Percentiles rank a stretch among this genome's conserved stretches.
phyloP scores from a whole-genome alignment of 371 early-diverging fungal genomes.

The Nematocida ausubeli region DNA sequence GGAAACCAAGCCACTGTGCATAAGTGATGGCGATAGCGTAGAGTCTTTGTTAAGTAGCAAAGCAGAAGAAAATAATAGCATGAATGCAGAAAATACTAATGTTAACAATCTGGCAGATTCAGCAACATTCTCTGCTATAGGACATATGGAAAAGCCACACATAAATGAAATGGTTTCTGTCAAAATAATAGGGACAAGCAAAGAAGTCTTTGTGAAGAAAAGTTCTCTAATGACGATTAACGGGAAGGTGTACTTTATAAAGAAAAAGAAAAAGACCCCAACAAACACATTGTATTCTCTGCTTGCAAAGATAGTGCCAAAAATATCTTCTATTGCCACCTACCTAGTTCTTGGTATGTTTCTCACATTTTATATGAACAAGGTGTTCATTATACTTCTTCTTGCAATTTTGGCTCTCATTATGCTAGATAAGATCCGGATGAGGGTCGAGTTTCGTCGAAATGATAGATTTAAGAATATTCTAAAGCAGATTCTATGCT shows the following conservation, averaged over 20 bases:
- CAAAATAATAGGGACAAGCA: neutral
- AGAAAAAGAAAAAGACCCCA: neutral
- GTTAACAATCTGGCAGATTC: no score
- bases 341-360: slow-evolving; percentile 9
- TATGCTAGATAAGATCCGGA: slow-evolving; percentile 14
- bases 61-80: neutral
- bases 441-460: slow-evolving; percentile 16
- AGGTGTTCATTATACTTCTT: slow-evolving; percentile 21
- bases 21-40: neutral
- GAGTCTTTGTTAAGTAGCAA: neutral
- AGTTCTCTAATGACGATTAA: neutral
- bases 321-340: slow-evolving; percentile 9
- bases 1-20: neutral
- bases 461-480: slow-evolving; percentile 24
- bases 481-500: slow-evolving; percentile 32
- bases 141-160: no score
- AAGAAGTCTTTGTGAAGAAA: neutral
- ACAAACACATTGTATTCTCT: neutral
- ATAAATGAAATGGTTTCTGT: neutral
- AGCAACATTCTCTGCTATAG: no score
- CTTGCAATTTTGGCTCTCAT: neutral
- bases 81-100: no score
- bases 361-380: slow-evolving; percentile 35
- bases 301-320: neutral
- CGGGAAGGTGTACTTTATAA: slow-evolving; percentile 16